Conservation (phyloP, 257 asterid genomes). For the Nicotiana undulata region DNA sequence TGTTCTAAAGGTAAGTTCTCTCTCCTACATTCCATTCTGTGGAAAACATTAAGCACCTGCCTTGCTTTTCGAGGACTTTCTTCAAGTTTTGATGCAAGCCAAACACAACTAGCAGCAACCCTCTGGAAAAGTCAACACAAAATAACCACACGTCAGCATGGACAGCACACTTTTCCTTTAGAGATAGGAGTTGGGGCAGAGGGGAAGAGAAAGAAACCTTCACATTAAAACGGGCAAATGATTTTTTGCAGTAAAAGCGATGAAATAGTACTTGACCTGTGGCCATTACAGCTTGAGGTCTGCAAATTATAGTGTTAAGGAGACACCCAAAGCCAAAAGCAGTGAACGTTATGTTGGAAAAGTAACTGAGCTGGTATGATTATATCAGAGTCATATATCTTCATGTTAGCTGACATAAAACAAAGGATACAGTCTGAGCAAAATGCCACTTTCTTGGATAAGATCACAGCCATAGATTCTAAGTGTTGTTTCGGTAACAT, state of each 20-base stretch:
- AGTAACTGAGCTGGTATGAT: not conserved
- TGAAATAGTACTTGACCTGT: slow-evolving; percentile 95
- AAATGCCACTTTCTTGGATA: slow-evolving; percentile 90
- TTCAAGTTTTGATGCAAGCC: slow-evolving; percentile 99
- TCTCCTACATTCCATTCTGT: slow-evolving; percentile 96
- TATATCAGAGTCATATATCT: not conserved
- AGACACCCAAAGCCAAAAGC: slow-evolving; percentile 10
- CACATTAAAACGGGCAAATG: slow-evolving; percentile 82
- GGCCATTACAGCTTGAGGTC: slow-evolving; percentile 99
- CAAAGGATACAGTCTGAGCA: slow-evolving; percentile 81
- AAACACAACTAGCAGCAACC: slow-evolving; percentile 96
- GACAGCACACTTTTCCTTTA: not conserved
- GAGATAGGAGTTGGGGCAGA: not conserved
- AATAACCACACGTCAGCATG: slow-evolving; percentile 9
- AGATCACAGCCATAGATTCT: slow-evolving; percentile 94
- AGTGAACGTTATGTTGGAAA: not conserved
- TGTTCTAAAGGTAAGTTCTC: slow-evolving; percentile 76
- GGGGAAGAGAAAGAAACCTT: slow-evolving; percentile 41
- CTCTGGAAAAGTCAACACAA: slow-evolving; percentile 35
- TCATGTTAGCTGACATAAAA: not conserved
- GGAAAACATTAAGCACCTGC: slow-evolving; percentile 78
- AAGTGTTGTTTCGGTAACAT: slow-evolving; percentile 69
- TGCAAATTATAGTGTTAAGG: slow-evolving; percentile 45
- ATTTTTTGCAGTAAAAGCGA: slow-evolving; percentile 92
- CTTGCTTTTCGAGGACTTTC: slow-evolving; percentile 90